Conservation (phyloP, 2,329 filamentous ascomycete genomes). For the Plectosphaerella cucumerina region DNA sequence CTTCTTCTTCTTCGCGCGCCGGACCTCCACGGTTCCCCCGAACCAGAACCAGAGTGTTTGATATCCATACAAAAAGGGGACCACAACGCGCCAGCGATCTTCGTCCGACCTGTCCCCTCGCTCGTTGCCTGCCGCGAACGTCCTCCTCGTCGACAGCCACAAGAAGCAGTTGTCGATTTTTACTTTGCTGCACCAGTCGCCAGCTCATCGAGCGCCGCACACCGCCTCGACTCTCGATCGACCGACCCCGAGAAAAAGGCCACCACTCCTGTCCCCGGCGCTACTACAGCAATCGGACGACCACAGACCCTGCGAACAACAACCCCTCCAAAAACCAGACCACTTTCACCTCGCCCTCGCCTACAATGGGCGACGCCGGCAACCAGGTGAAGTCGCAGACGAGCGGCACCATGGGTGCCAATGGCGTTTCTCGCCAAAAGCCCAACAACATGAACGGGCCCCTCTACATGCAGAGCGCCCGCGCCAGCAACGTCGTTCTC, state of each 20-base stretch:
- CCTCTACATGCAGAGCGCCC: conserved; percentile 52
- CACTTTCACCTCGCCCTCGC: too few species aligned
- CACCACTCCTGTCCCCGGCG: not conserved
- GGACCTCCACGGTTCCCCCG: not conserved
- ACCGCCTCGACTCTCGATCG: too few species aligned
- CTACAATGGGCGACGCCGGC: conserved; percentile 10
- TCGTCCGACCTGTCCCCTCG: not conserved
- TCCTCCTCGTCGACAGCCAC: not conserved
- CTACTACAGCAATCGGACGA: not conserved
- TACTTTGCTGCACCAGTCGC: too few species aligned
- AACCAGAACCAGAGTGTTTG: too few species aligned
- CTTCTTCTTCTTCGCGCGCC: not conserved
- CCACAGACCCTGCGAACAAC: too few species aligned
- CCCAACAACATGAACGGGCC: conserved; percentile 46
- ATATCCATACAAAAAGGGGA: too few species aligned
- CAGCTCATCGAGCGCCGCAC: too few species aligned
- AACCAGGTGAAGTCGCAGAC: conserved; percentile 5
- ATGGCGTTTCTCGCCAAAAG: conserved; percentile 11
- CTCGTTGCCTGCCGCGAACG: not conserved
- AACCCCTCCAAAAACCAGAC: too few species aligned
- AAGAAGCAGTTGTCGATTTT: too few species aligned
- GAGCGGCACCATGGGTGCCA: conserved; percentile 1
- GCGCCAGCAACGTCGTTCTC: conserved; percentile 44
- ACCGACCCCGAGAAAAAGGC: too few species aligned
- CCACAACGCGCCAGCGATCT: not conserved